Evolutionary conservation across 2,329 filamentous ascomycete species (phyloP).

Genomic region (Zopfia rhizophila): DNA sequence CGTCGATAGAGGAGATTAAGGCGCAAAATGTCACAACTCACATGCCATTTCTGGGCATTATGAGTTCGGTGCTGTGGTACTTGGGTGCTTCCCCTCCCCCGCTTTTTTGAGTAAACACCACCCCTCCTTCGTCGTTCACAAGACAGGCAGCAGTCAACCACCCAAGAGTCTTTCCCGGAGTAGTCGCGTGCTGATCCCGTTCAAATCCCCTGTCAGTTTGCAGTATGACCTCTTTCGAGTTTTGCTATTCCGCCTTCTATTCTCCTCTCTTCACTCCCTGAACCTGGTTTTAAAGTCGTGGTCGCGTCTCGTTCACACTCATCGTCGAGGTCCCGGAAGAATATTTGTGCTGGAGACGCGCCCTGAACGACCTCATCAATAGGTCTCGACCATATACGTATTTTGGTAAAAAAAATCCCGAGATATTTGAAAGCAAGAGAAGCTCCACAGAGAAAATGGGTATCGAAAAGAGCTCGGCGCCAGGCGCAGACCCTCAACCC

Average conservation of each 20-base stretch:
- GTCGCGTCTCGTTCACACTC: slow-evolving; percentile 1
- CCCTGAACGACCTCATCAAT: slow-evolving; percentile 1
- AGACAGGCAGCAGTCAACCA: slow-evolving; percentile 5
- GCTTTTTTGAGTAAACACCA: slow-evolving; percentile 14
- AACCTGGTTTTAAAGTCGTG: not conserved
- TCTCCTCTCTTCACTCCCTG: slow-evolving; percentile 1
- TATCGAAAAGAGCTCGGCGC: slow-evolving; percentile 40
- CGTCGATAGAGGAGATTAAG: too few relatives aligned
- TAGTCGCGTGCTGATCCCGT: not conserved
- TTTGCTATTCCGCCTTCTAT: not conserved
- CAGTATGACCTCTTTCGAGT: slow-evolving; percentile 3
- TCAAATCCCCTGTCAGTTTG: not conserved
- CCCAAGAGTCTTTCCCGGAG: too few relatives aligned
- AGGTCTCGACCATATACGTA: too few relatives aligned
- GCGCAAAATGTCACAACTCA: too few relatives aligned
- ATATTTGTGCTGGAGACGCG: too few relatives aligned
- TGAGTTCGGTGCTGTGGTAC: too few relatives aligned
- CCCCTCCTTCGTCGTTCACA: slow-evolving; percentile 5
- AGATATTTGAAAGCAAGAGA: slow-evolving; percentile 3
- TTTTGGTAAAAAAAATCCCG: slow-evolving; percentile 20
- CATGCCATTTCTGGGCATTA: too few relatives aligned
- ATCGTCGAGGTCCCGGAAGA: too few relatives aligned
- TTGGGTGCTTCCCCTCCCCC: slow-evolving; percentile 22
- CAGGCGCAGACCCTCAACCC: slow-evolving; percentile 40
- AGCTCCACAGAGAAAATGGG: slow-evolving; percentile 28